These are phyloP conservation scores for Quercus ilex DNA, from an alignment of 306 rosid genomes.

Conservation along the genomic window DNA sequence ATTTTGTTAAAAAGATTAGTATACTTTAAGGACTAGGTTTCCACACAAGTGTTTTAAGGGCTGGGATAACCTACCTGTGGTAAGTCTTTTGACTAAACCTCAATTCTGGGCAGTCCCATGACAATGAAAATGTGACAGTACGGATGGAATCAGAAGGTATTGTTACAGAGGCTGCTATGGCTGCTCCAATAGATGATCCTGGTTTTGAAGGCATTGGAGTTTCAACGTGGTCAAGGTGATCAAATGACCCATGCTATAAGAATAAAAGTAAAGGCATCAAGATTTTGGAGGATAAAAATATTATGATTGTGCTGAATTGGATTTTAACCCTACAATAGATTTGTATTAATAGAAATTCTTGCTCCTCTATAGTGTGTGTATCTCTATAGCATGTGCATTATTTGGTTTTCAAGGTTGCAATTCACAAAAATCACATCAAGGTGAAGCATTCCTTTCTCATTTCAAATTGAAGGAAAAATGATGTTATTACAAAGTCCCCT, in stretches of 20 bases:
- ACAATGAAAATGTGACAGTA: conserved; percentile 78
- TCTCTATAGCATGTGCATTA: neutral
- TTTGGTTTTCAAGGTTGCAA: neutral
- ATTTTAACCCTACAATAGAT: neutral
- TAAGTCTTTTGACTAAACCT: conserved; percentile 64
- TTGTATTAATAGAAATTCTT: neutral
- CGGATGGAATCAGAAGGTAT: conserved; percentile 63
- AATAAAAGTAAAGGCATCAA: conserved; percentile 8
- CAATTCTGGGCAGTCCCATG: conserved; percentile 94
- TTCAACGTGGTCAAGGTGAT: conserved; percentile 46
- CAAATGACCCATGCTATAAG: conserved; percentile 83
- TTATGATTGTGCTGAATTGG: neutral
- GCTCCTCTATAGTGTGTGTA: neutral
- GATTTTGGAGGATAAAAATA: neutral
- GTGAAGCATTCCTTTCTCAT: neutral
- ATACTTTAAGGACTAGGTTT: neutral
- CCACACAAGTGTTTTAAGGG: neutral
- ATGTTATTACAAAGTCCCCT: neutral
- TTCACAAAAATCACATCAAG: neutral
- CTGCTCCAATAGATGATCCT: conserved; percentile 96
- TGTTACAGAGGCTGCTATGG: conserved; percentile 79
- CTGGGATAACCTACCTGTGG: conserved; percentile 59
- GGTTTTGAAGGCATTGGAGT: conserved; percentile 58
- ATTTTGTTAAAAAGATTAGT: neutral
- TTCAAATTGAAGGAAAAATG: neutral